Conservation (phyloP, 179 eudicot species). For the Silene noctiflora region DNA sequence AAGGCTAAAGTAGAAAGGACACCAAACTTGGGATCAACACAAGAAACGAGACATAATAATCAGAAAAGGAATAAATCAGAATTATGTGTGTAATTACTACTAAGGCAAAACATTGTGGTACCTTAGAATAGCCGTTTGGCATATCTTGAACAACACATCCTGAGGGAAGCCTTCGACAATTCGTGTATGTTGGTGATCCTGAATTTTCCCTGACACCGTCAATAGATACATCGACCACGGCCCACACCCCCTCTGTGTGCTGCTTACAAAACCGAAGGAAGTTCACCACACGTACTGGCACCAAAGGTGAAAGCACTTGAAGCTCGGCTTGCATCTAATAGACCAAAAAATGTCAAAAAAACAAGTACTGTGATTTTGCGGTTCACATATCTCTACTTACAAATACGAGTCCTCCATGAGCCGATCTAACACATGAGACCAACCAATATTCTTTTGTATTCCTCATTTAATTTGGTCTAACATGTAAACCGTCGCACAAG, state of each 20-base stretch:
- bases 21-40: conserved; percentile 47
- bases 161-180: conserved; percentile 90
- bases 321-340: conserved; percentile 87
- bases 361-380: neutral
- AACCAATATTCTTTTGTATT: too few species aligned
- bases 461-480: neutral
- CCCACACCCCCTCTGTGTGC: conserved; percentile 94
- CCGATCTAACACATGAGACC: neutral
- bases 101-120: too few species aligned
- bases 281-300: conserved; percentile 76
- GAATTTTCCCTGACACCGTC: conserved; percentile 60
- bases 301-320: conserved; percentile 87
- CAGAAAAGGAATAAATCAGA: neutral
- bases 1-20: conserved; percentile 45
- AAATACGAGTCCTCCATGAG: too few species aligned
- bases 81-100: too few species aligned
- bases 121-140: conserved; percentile 98
- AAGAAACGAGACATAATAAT: conserved; percentile 30
- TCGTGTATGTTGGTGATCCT: conserved; percentile 43
- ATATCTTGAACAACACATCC: conserved; percentile 94
- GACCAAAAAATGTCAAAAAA: neutral
- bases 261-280: conserved; percentile 97
- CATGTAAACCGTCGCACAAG: neutral
- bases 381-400: neutral
- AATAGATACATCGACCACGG: conserved; percentile 85